These are phyloP conservation scores for Hymenoscyphus salicellus DNA, from an alignment of 2,329 filamentous ascomycete genomes.

Conservation along the genomic window DNA sequence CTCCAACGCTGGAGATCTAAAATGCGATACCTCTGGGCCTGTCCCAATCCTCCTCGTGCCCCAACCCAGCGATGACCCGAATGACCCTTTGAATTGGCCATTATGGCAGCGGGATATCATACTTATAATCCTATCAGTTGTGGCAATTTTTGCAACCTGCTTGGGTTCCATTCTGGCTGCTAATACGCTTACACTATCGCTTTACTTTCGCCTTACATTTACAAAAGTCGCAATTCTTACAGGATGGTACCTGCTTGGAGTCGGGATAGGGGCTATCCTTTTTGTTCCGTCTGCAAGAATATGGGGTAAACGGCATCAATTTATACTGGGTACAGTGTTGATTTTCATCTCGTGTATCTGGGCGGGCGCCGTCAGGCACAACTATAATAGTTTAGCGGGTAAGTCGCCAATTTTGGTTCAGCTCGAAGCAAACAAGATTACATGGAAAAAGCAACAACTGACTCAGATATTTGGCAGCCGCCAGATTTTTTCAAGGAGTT, in stretches of 20 bases:
- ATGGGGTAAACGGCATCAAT: slow-evolving; percentile 90
- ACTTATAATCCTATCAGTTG: slow-evolving; percentile 72
- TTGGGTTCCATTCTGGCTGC: slow-evolving; percentile 85
- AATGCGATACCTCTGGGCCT: slow-evolving; percentile 67
- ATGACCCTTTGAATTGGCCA: slow-evolving; percentile 90
- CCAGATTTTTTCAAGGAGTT: slow-evolving; percentile 81
- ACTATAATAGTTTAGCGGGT: slow-evolving; percentile 64
- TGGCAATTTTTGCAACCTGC: slow-evolving; percentile 78
- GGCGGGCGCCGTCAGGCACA: slow-evolving; percentile 62
- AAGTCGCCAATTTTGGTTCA: not conserved
- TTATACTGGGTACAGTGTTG: slow-evolving; percentile 72
- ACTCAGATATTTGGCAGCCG: slow-evolving; percentile 43
- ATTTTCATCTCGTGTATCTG: slow-evolving; percentile 73
- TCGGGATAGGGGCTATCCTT: slow-evolving; percentile 75
- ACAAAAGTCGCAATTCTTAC: slow-evolving; percentile 79
- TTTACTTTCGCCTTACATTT: slow-evolving; percentile 63
- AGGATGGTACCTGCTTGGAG: slow-evolving; percentile 81
- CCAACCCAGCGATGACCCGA: slow-evolving; percentile 86
- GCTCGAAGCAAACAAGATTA: not conserved
- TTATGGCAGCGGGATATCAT: slow-evolving; percentile 81
- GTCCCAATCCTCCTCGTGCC: slow-evolving; percentile 78
- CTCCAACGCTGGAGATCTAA: slow-evolving; percentile 52
- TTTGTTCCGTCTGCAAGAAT: slow-evolving; percentile 85
- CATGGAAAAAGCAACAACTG: no score
- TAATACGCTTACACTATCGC: slow-evolving; percentile 74